phyloP scores from a whole-genome alignment of 2,329 filamentous ascomycete genomes.

The Penicillium brevicompactum region DNA sequence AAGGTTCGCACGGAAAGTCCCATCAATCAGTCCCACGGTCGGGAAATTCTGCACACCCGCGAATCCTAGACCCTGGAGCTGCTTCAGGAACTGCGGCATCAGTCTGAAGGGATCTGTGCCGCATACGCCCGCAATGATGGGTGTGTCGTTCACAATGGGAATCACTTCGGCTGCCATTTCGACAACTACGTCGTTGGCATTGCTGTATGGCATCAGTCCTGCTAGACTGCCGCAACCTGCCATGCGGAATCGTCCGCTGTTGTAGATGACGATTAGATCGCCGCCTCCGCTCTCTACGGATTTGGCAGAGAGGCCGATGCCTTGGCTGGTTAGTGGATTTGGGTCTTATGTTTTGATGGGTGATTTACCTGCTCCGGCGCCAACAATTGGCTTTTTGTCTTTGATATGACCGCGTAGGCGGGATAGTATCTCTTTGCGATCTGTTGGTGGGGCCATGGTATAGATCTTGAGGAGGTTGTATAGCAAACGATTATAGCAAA shows the following conservation, averaged over 20 bases:
- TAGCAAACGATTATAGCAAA: not conserved
- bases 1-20: slow-evolving; percentile 65
- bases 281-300: slow-evolving; percentile 68
- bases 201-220: slow-evolving; percentile 69
- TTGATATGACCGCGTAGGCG: slow-evolving; percentile 58
- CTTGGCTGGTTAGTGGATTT: slow-evolving; percentile 31
- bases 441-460: slow-evolving; percentile 59
- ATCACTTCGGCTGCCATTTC: slow-evolving; percentile 69
- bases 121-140: slow-evolving; percentile 70
- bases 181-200: slow-evolving; percentile 68
- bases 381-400: slow-evolving; percentile 62
- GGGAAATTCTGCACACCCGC: slow-evolving; percentile 74
- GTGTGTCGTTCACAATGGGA: slow-evolving; percentile 62
- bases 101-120: slow-evolving; percentile 68
- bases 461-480: not conserved
- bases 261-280: slow-evolving; percentile 72
- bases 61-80: slow-evolving; percentile 65
- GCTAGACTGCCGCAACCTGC: slow-evolving; percentile 68
- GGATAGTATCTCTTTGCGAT: slow-evolving; percentile 58
- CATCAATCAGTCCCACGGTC: slow-evolving; percentile 70
- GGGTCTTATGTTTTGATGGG: not conserved
- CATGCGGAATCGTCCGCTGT: slow-evolving; percentile 71
- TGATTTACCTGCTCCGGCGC: slow-evolving; percentile 62
- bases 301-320: slow-evolving; percentile 70
- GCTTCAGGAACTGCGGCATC: slow-evolving; percentile 60